phyloP scores from a whole-genome alignment of 768 basidiomycete genomes.

The Lentinula aciculospora region DNA sequence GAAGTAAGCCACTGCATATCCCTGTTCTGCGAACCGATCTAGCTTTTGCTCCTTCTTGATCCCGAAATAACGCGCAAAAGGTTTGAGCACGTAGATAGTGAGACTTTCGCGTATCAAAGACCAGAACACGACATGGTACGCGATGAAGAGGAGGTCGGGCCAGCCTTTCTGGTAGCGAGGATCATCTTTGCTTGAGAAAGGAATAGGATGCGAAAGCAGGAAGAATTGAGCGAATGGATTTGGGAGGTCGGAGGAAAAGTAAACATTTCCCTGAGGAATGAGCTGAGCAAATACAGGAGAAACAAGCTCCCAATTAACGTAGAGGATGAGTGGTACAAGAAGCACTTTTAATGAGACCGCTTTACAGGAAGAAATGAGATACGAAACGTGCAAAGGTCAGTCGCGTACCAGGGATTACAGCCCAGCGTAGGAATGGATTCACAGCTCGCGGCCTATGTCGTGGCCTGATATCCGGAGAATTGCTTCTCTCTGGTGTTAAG shows the following conservation, averaged over 20 bases:
- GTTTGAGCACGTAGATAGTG: slow-evolving; percentile 19
- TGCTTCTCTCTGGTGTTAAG: slow-evolving; percentile 1
- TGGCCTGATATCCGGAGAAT: background rate
- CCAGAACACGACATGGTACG: slow-evolving; percentile 61
- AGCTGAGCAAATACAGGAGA: background rate
- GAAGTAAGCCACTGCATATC: slow-evolving; percentile 62
- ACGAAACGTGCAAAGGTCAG: background rate
- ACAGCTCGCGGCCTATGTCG: background rate
- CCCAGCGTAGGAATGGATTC: slow-evolving; percentile 1
- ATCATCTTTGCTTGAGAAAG: slow-evolving; percentile 28
- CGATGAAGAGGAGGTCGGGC: slow-evolving; percentile 53
- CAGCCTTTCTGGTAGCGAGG: slow-evolving; percentile 46
- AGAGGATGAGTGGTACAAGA: slow-evolving; percentile 35
- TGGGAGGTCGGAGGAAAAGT: slow-evolving; percentile 24
- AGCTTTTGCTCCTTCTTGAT: slow-evolving; percentile 45
- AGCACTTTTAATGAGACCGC: slow-evolving; percentile 47
- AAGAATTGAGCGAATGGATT: slow-evolving; percentile 57
- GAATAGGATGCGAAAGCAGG: slow-evolving; percentile 45
- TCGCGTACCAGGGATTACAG: slow-evolving; percentile 11
- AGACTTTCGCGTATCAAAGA: slow-evolving; percentile 62
- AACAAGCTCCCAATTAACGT: slow-evolving; percentile 37
- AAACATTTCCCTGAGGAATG: background rate
- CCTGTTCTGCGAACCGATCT: slow-evolving; percentile 67
- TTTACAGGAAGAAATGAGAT: slow-evolving; percentile 13
- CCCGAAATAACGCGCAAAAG: slow-evolving; percentile 28